Conservation (phyloP, 2,329 filamentous ascomycete species). For the Aspergillus sp. region DNA sequence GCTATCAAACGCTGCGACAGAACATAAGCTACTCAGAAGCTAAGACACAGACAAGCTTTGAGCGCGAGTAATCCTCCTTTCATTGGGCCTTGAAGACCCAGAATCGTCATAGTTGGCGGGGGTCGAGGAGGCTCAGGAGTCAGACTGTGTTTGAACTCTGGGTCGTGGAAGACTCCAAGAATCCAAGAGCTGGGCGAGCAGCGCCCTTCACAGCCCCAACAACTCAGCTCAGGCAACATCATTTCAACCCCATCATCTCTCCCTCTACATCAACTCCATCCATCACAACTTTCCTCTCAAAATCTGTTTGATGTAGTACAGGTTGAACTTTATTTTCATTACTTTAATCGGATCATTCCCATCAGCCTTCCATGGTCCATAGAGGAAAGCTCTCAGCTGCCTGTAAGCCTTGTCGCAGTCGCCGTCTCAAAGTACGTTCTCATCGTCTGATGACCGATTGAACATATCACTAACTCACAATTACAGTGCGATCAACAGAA, state of each 20-base stretch:
- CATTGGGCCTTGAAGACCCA: not conserved
- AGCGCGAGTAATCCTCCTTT: not conserved
- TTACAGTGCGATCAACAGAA: constrained; percentile 28
- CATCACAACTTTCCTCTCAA: not conserved
- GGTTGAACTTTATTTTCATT: not conserved
- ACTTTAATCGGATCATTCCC: not conserved
- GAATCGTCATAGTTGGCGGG: not conserved
- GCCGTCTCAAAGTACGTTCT: constrained; percentile 16
- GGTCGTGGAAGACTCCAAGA: not conserved
- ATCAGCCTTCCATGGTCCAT: constrained; percentile 15
- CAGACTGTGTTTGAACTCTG: not conserved
- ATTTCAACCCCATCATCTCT: not conserved
- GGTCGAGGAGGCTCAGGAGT: not conserved
- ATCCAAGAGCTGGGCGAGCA: not conserved
- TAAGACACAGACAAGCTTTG: not conserved
- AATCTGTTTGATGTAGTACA: not conserved
- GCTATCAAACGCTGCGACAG: not conserved
- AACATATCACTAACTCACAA: constrained; percentile 1
- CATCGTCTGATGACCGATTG: not conserved
- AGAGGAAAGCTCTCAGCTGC: constrained; percentile 15
- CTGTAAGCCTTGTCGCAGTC: constrained; percentile 14
- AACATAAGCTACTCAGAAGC: not conserved
- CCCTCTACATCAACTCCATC: not conserved
- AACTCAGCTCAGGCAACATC: not conserved
- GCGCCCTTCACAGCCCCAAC: not conserved